Percentiles rank a stretch among this genome's conserved stretches.
Conservation (phyloP, 1,139 yeast species). For the Blastobotrys arbuscula region DNA sequence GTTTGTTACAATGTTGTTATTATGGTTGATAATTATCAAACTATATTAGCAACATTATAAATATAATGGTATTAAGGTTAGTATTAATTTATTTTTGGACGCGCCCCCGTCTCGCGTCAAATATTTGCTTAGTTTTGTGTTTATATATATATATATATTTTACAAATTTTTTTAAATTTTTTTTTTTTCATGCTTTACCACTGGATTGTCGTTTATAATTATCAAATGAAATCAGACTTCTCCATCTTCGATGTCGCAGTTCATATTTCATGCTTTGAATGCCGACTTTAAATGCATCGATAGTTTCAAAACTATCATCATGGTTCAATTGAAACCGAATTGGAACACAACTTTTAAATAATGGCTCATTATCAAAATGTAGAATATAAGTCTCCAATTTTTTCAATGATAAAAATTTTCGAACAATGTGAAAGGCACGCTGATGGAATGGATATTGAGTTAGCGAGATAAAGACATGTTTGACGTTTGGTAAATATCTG, state of each 20-base stretch:
- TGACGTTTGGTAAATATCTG: neutral
- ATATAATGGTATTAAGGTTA: no score
- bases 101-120: neutral
- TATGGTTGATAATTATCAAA: slow-evolving; percentile 9
- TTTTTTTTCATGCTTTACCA: no score
- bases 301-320: neutral
- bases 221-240: neutral
- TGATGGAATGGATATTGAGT: slow-evolving; percentile 1
- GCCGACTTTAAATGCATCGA: slow-evolving; percentile 5
- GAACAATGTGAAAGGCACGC: slow-evolving; percentile 3
- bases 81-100: neutral
- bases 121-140: neutral
- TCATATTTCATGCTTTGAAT: neutral
- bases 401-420: neutral
- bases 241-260: slow-evolving; percentile 1
- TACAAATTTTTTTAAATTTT: no score
- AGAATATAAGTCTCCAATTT: neutral
- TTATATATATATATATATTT: neutral
- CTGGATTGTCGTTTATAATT: neutral
- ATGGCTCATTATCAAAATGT: slow-evolving; percentile 2
- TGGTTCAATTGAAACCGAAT: neutral
- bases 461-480: neutral
- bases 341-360: neutral
- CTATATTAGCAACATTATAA: neutral
- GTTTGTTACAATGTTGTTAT: slow-evolving; percentile 7